Base-by-base conservation (phyloP, 345 rosid species). In the Ceriops tagal region DNA sequence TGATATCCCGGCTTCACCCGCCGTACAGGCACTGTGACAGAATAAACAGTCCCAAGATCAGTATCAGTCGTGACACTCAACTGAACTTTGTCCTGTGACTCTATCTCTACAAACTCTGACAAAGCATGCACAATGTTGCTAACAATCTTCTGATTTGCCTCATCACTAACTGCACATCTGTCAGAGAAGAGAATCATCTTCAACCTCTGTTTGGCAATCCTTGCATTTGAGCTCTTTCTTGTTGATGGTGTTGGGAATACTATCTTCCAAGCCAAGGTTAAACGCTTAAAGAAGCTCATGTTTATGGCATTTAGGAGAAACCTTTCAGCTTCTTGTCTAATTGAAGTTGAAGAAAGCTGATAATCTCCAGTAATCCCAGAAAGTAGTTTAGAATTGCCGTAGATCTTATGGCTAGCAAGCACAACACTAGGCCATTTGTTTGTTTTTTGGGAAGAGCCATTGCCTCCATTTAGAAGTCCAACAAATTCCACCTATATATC, bases 171-270 rank as follows among this genome's bases (percentile, higher is more conserved):
- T 0, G 92, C 97, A 34, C 96, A 95, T 60, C 99, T 80, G 77
- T 95, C 97, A 5, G 99, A 95, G 89, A 95, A 92, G 51, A 95
- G 92, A 72, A 95, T 95, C 99, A 95, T 95, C 88, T 88, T 88
- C 74, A 95, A 81, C 5, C 96, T 87, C 77, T 95, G 97, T 85
- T 95, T 95, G 5, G 99, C 99, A 68, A 87, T 82, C 78, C 87
- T 92, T 32, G 97, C 99, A 70, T 95, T 95, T 53, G 99, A 89
- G 89, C 87, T 88, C 78, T 83, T 88, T 65, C 85, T 87, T 2
- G 87, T 68, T 9, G 88, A 73, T 34, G 77, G 89, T 3, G 97
- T 86, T 32, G 97, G 99, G 83, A 95, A 95, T 32, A 95, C 65
- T 72, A 95, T 84, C 83, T 85, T 93, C 98, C 98, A 91, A 16